These are phyloP conservation scores for Nemania sp. DNA, from an alignment of 2,329 filamentous ascomycete genomes.

Conservation along the genomic window DNA sequence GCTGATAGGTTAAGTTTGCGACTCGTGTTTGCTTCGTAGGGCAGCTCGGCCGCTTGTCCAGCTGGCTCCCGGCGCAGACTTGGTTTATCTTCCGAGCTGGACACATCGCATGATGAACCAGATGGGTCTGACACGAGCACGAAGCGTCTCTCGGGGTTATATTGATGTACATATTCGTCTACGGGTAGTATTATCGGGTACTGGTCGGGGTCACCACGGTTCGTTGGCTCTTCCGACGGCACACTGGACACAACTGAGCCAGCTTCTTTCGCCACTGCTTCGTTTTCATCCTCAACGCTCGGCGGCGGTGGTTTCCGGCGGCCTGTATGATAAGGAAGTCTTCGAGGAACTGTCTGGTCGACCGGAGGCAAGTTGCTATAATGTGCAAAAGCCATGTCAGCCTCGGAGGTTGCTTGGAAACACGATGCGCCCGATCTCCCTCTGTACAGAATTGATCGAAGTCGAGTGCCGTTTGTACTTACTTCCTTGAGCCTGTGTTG, in stretches of 20 bases:
- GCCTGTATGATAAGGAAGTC: constrained; percentile 30
- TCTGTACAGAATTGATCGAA: constrained; percentile 6
- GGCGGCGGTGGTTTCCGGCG: constrained; percentile 61
- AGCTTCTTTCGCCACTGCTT: constrained; percentile 65
- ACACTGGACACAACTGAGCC: constrained; percentile 43
- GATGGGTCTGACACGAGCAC: constrained; percentile 56
- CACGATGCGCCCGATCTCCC: not conserved
- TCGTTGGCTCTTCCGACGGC: constrained; percentile 59
- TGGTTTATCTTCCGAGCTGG: constrained; percentile 30
- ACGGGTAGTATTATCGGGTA: constrained; percentile 65
- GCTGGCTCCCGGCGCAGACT: constrained; percentile 26
- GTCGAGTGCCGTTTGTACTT: constrained; percentile 31
- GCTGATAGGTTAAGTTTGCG: constrained; percentile 45
- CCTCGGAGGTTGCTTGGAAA: constrained; percentile 1
- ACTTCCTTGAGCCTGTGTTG: constrained; percentile 35
- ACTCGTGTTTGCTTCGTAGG: constrained; percentile 50
- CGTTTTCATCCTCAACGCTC: constrained; percentile 70
- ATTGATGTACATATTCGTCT: constrained; percentile 51
- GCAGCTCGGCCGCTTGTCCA: constrained; percentile 26
- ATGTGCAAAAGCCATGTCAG: constrained; percentile 21
- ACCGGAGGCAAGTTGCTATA: constrained; percentile 32
- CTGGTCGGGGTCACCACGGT: constrained; percentile 70
- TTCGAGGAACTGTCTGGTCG: constrained; percentile 31
- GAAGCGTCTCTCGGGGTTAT: constrained; percentile 68
- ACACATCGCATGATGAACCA: constrained; percentile 35